Evolutionary conservation across 129 eudicot species (phyloP).

Genomic region (Lonicera japonica): DNA sequence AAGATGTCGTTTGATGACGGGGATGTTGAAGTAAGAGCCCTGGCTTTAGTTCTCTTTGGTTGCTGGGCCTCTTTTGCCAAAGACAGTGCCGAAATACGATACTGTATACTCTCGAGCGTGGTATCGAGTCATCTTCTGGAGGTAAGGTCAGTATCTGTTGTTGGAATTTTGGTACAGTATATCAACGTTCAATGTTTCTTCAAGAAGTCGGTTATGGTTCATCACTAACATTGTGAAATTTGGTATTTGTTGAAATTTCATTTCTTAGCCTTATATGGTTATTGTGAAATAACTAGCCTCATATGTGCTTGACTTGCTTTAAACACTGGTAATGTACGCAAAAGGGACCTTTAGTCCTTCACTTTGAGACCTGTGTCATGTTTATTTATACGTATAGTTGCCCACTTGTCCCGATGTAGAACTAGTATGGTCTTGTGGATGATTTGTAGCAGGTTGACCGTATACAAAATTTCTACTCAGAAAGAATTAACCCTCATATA

Average conservation of each 20-base stretch:
- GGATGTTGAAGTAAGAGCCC: slow-evolving; percentile 53
- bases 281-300: neutral
- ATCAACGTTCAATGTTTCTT: neutral
- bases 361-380: neutral
- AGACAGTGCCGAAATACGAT: slow-evolving; percentile 63
- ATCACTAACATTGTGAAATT: neutral
- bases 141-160: slow-evolving; percentile 34
- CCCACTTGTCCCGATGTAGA: neutral
- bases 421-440: neutral
- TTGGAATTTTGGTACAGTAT: neutral
- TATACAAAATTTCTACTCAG: no score
- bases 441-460: neutral
- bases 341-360: neutral
- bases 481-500: neutral
- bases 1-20: slow-evolving; percentile 55
- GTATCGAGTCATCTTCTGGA: slow-evolving; percentile 46
- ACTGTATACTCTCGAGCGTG: slow-evolving; percentile 58
- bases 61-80: slow-evolving; percentile 74
- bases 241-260: neutral
- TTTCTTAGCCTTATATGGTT: neutral
- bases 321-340: neutral
- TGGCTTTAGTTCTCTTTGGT: slow-evolving; percentile 66
- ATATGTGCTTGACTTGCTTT: neutral
- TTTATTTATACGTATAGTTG: no score
- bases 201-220: neutral